phyloP scores from a whole-genome alignment of 352 stramenopile species.

The Pythium sukuiense region DNA sequence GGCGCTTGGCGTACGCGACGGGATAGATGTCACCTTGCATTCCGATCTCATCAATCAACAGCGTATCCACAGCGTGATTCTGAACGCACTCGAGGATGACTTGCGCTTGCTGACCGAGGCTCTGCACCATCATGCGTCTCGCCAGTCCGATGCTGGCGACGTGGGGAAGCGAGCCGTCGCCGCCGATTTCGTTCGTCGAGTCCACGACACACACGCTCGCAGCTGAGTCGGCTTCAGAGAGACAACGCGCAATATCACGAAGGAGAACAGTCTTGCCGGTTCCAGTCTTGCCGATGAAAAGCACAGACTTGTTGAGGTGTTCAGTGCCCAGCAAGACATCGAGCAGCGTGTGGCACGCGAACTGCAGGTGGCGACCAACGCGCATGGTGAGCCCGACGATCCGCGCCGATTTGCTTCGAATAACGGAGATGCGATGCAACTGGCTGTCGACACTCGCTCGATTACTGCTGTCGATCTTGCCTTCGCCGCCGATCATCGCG shows the following conservation, averaged over 20 bases:
- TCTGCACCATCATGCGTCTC: slow-evolving; percentile 33
- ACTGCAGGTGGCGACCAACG: slow-evolving; percentile 63
- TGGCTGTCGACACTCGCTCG: slow-evolving; percentile 62
- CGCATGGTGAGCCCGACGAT: slow-evolving; percentile 76
- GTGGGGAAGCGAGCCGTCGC: slow-evolving; percentile 77
- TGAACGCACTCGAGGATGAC: slow-evolving; percentile 27
- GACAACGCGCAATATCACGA: slow-evolving; percentile 62
- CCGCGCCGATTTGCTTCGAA: slow-evolving; percentile 46
- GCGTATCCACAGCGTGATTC: slow-evolving; percentile 37
- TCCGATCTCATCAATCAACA: slow-evolving; percentile 89
- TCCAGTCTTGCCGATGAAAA: slow-evolving; percentile 59
- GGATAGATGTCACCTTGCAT: slow-evolving; percentile 13
- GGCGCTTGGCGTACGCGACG: slow-evolving; percentile 39
- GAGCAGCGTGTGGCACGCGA: slow-evolving; percentile 57
- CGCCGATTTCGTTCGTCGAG: slow-evolving; percentile 90
- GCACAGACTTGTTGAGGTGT: slow-evolving; percentile 48
- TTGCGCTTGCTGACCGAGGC: slow-evolving; percentile 17
- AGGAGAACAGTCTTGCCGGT: slow-evolving; percentile 87
- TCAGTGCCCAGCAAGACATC: slow-evolving; percentile 56
- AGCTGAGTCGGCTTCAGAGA: slow-evolving; percentile 38
- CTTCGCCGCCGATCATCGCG: slow-evolving; percentile 36
- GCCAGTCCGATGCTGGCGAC: slow-evolving; percentile 33
- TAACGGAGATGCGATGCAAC: slow-evolving; percentile 78
- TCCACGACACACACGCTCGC: slow-evolving; percentile 88
- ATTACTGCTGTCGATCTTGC: slow-evolving; percentile 74